Conservation (phyloP, 345 rosid species). For the Brassica nigra region DNA sequence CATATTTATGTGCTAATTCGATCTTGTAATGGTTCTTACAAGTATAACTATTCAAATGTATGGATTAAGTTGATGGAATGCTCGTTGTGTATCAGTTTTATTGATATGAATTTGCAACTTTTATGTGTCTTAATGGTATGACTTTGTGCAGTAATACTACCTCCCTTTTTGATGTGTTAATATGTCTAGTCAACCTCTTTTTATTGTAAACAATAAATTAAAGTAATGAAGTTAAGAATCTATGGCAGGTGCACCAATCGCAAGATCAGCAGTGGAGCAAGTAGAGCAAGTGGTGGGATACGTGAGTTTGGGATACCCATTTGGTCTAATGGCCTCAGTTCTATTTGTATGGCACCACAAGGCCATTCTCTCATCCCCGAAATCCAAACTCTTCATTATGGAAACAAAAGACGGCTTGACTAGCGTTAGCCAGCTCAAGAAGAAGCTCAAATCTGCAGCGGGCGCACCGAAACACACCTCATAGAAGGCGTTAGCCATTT, state of each 20-base stretch:
- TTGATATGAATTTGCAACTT: neutral
- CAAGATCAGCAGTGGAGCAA: slow-evolving; percentile 88
- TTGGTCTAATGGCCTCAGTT: slow-evolving; percentile 75
- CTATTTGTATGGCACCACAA: slow-evolving; percentile 91
- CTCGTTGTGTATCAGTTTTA: neutral
- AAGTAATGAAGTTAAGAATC: neutral
- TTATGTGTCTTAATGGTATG: slow-evolving; percentile 2
- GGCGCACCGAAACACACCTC: slow-evolving; percentile 68
- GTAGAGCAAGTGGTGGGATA: slow-evolving; percentile 76
- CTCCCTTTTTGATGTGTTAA: neutral
- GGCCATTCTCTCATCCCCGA: slow-evolving; percentile 65
- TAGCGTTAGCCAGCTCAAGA: slow-evolving; percentile 76
- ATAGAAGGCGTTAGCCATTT: slow-evolving; percentile 88
- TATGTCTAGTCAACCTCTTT: neutral
- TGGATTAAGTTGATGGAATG: slow-evolving; percentile 5
- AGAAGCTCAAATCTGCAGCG: slow-evolving; percentile 69
- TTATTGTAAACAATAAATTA: neutral
- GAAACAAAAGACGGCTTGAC: slow-evolving; percentile 94
- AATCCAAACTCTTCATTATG: slow-evolving; percentile 92
- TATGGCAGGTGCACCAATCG: slow-evolving; percentile 82
- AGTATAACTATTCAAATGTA: neutral
- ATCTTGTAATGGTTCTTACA: neutral
- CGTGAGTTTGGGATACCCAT: slow-evolving; percentile 87
- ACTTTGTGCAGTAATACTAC: neutral
- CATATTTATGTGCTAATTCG: neutral